phyloP scores from a whole-genome alignment of 2,329 filamentous ascomycete genomes.

The Colletotrichum sp. region DNA sequence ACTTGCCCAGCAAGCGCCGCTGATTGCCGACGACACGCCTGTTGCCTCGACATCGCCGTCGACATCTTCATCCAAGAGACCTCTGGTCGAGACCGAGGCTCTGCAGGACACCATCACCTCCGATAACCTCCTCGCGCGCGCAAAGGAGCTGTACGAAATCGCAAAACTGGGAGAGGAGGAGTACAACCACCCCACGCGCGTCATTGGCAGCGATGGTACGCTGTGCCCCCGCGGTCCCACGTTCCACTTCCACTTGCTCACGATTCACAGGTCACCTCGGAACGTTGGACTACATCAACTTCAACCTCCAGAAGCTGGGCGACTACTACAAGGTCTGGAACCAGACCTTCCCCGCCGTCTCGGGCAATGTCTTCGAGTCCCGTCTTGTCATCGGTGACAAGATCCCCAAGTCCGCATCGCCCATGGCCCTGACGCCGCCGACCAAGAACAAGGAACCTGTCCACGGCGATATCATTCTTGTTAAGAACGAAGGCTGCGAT shows the following conservation, averaged over 20 bases:
- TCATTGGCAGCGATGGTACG: conserved; percentile 70
- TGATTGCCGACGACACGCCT: conserved; percentile 12
- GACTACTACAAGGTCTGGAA: conserved; percentile 68
- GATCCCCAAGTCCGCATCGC: conserved; percentile 52
- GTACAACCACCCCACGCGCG: conserved; percentile 72
- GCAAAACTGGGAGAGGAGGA: conserved; percentile 64
- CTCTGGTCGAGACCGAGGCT: conserved; percentile 56
- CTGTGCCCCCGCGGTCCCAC: background rate
- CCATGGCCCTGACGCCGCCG: conserved; percentile 72
- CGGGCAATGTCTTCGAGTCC: conserved; percentile 64
- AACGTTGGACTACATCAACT: conserved; percentile 68
- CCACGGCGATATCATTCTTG: conserved; percentile 63
- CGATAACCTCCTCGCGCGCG: conserved; percentile 62
- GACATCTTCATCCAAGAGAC: conserved; percentile 29
- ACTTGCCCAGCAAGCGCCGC: conserved; percentile 8
- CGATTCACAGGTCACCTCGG: conserved; percentile 60
- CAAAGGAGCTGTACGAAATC: conserved; percentile 66
- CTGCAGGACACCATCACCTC: conserved; percentile 62
- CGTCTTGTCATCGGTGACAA: conserved; percentile 60
- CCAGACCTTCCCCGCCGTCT: conserved; percentile 68
- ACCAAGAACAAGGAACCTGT: conserved; percentile 65
- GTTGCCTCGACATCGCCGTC: background rate
- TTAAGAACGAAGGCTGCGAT: conserved; percentile 68
- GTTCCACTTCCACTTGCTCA: conserved; percentile 13
- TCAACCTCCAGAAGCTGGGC: conserved; percentile 57